Conservation (phyloP, 345 rosid species). For the Zanthoxylum bungeanum region DNA sequence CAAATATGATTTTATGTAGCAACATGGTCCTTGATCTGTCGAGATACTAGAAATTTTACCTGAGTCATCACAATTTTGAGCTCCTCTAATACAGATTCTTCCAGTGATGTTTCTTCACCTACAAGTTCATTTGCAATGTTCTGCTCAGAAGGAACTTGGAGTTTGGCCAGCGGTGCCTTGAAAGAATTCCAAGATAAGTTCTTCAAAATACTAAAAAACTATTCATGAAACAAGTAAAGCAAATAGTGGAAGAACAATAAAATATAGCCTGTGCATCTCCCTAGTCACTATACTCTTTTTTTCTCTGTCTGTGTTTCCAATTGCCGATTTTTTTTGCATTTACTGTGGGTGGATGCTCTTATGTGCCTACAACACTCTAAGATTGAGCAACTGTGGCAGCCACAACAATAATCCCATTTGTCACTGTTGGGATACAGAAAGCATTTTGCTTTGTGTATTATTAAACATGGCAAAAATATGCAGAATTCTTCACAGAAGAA, state of each 20-base stretch:
- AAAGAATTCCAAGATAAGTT: constrained; percentile 18
- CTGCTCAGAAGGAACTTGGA: constrained; percentile 24
- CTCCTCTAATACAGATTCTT: constrained; percentile 62
- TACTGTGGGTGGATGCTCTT: neutral
- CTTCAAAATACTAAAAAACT: neutral
- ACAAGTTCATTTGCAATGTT: constrained; percentile 23
- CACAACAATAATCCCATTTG: neutral
- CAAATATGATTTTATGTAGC: neutral
- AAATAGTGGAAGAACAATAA: neutral
- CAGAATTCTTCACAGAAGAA: constrained; percentile 1
- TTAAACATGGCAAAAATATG: neutral
- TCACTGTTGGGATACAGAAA: neutral
- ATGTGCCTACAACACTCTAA: neutral
- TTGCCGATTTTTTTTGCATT: neutral
- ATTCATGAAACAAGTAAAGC: neutral
- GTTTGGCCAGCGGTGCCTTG: constrained; percentile 24
- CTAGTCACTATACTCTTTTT: neutral
- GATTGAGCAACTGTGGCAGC: neutral
- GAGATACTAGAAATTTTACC: constrained; percentile 33
- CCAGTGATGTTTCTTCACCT: constrained; percentile 39
- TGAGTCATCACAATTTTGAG: constrained; percentile 60
- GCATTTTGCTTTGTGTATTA: neutral
- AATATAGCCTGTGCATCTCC: neutral
- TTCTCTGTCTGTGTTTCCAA: neutral
- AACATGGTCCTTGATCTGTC: neutral